Conservation (phyloP, 2,329 filamentous ascomycete genomes). For the Xylariaceae sp. region DNA sequence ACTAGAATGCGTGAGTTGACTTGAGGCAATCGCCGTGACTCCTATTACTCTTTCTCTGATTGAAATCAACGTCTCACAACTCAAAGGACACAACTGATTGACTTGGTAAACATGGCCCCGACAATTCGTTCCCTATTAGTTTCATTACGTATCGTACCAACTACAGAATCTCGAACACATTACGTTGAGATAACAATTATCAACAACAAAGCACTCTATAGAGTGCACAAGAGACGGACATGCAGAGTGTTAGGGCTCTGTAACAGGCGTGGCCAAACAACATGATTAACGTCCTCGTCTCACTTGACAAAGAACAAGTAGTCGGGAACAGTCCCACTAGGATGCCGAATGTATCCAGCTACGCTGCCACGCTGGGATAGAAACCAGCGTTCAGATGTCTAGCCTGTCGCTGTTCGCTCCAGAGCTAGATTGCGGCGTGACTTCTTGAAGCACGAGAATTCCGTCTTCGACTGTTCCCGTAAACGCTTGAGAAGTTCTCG, state of each 20-base stretch:
- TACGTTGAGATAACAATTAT: neutral
- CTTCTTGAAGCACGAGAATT: slow-evolving; percentile 77
- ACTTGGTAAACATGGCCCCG: too few species aligned
- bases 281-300: neutral
- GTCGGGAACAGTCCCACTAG: too few species aligned
- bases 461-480: slow-evolving; percentile 72
- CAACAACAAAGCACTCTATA: neutral
- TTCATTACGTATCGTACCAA: neutral
- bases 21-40: too few species aligned
- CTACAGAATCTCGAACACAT: neutral
- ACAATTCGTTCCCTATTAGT: neutral
- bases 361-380: too few species aligned
- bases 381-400: slow-evolving; percentile 16
- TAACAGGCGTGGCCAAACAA: neutral
- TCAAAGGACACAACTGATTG: too few species aligned
- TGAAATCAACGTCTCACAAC: too few species aligned
- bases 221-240: neutral
- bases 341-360: too few species aligned
- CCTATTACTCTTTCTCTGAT: too few species aligned
- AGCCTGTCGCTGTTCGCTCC: slow-evolving; percentile 31
- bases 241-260: neutral
- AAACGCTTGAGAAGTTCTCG: slow-evolving; percentile 78
- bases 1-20: too few species aligned
- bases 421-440: slow-evolving; percentile 26
- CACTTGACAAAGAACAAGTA: too few species aligned